These are phyloP conservation scores for Aaosphaeria arxii DNA, from an alignment of 2,329 filamentous ascomycete genomes.

Conservation along the genomic window DNA sequence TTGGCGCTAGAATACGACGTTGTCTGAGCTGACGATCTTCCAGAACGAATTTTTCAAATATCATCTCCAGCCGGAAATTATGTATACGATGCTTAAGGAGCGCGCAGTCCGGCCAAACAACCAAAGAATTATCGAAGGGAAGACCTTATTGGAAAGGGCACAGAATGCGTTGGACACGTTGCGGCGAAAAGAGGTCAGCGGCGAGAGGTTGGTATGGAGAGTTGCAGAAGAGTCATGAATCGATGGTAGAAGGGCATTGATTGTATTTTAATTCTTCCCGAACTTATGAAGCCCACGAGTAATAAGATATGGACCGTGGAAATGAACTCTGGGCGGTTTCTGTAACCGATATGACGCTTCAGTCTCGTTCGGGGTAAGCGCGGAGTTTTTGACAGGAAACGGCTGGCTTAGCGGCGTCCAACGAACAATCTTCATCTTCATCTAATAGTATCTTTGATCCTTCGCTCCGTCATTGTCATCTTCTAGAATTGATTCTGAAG, in stretches of 20 bases:
- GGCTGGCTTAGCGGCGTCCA: not conserved
- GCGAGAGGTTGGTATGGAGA: conserved; percentile 43
- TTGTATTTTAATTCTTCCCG: too few relatives aligned
- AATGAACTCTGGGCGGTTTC: too few relatives aligned
- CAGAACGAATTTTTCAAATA: conserved; percentile 57
- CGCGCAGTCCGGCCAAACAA: conserved; percentile 43
- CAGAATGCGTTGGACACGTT: conserved; percentile 44
- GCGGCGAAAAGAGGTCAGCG: conserved; percentile 44
- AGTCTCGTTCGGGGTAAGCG: not conserved
- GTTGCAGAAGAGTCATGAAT: conserved; percentile 19
- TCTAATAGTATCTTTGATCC: not conserved
- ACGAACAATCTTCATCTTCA: not conserved
- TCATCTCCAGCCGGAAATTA: conserved; percentile 54
- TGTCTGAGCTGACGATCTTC: not conserved
- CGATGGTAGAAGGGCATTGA: too few relatives aligned
- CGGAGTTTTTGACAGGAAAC: not conserved
- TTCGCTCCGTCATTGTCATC: not conserved
- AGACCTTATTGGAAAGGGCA: conserved; percentile 40
- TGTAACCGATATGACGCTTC: too few relatives aligned
- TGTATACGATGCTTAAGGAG: conserved; percentile 46
- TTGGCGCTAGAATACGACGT: not conserved
- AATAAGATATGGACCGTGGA: too few relatives aligned
- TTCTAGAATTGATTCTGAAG: not conserved
- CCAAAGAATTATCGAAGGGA: conserved; percentile 41
- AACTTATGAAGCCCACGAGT: too few relatives aligned